These are phyloP conservation scores for Torulaspora quercuum DNA, from an alignment of 805 yeast genomes.

Conservation along the genomic window DNA sequence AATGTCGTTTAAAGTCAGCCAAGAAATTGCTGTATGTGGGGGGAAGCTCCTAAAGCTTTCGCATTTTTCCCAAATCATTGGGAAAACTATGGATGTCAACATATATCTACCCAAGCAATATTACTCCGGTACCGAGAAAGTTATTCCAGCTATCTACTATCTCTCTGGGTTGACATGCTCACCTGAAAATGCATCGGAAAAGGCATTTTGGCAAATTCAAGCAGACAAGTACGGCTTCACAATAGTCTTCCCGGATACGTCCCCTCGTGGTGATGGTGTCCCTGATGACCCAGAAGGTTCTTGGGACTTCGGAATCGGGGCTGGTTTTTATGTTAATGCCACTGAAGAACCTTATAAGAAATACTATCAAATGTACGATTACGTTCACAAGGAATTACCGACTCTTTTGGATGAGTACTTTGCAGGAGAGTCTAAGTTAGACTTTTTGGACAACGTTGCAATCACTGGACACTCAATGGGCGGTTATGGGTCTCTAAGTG, in stretches of 20 bases:
- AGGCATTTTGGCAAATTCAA: constrained; percentile 80
- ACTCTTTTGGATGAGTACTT: constrained; percentile 42
- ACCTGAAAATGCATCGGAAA: constrained; percentile 89
- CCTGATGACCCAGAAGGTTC: constrained; percentile 64
- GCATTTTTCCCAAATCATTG: constrained; percentile 64
- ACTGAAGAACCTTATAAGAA: constrained; percentile 64
- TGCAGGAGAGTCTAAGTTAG: constrained; percentile 45
- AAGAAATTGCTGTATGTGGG: constrained; percentile 59
- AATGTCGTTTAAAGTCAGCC: constrained; percentile 52
- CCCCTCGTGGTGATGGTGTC: constrained; percentile 79
- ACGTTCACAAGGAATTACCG: constrained; percentile 72
- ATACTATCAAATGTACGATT: constrained; percentile 83
- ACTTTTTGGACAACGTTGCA: constrained; percentile 56
- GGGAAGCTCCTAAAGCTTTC: constrained; percentile 73
- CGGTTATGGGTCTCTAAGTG: constrained; percentile 84
- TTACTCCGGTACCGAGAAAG: constrained; percentile 19
- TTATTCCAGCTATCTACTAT: constrained; percentile 72
- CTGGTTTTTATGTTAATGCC: constrained; percentile 91
- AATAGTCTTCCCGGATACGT: constrained; percentile 91
- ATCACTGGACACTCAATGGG: constrained; percentile 99
- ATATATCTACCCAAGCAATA: constrained; percentile 69
- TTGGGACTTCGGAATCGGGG: constrained; percentile 93
- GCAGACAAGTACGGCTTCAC: constrained; percentile 84
- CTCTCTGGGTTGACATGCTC: constrained; percentile 91
- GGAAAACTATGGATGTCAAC: constrained; percentile 78